A percentile compares a stretch with the other conserved stretches of the same genome.
phyloP scores from a whole-genome alignment of 495 filamentous ascomycete genomes.

The Penicillium angulare region DNA sequence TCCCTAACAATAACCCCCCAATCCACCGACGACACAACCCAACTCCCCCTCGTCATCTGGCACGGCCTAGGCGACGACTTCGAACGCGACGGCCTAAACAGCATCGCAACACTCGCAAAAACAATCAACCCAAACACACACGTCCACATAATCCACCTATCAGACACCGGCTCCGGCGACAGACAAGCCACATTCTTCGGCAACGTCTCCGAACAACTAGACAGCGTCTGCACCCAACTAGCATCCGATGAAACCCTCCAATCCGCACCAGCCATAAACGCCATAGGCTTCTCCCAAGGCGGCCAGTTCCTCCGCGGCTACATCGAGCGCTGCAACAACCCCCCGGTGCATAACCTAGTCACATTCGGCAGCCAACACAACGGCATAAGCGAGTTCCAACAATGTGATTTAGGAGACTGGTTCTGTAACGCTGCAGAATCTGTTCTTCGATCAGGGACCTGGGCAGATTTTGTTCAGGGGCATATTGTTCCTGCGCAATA shows the following conservation, averaged over 20 bases:
- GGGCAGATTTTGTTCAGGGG: slow-evolving; percentile 71
- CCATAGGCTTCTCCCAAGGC: slow-evolving; percentile 91
- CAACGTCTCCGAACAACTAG: slow-evolving; percentile 79
- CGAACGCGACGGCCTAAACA: slow-evolving; percentile 67
- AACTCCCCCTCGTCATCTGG: slow-evolving; percentile 89
- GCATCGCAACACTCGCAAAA: slow-evolving; percentile 66
- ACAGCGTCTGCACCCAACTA: slow-evolving; percentile 76
- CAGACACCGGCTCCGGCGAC: slow-evolving; percentile 63
- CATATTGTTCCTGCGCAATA: slow-evolving; percentile 92
- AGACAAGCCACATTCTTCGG: slow-evolving; percentile 85
- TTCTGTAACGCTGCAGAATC: slow-evolving; percentile 75
- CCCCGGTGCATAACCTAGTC: slow-evolving; percentile 76
- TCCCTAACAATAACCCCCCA: slow-evolving; percentile 13
- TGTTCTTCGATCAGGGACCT: slow-evolving; percentile 69
- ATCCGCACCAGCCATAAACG: slow-evolving; percentile 79
- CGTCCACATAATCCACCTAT: slow-evolving; percentile 77
- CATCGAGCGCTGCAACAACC: slow-evolving; percentile 83
- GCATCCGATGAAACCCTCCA: slow-evolving; percentile 73
- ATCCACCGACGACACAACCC: slow-evolving; percentile 30
- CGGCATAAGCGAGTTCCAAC: slow-evolving; percentile 80
- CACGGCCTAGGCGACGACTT: slow-evolving; percentile 77
- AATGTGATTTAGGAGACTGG: slow-evolving; percentile 66
- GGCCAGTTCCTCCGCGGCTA: slow-evolving; percentile 95
- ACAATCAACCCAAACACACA: slow-evolving; percentile 76
- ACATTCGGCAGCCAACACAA: slow-evolving; percentile 95